Base-by-base conservation (phyloP, 2,329 filamentous ascomycete species). In the Claviceps sp. region DNA sequence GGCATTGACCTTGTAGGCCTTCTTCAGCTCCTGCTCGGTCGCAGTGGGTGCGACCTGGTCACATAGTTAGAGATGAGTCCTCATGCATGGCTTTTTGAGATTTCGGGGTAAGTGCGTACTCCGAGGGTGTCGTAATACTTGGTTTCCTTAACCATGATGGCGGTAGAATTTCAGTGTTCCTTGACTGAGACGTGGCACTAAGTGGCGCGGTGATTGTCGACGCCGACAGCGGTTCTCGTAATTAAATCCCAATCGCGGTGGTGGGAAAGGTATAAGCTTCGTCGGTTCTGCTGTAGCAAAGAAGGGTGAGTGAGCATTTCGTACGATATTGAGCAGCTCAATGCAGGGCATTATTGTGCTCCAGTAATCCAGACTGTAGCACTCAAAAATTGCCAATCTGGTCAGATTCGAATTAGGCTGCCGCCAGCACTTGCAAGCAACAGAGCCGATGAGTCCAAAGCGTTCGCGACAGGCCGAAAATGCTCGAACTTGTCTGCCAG, bases 11-110 rank as follows among this genome's bases (percentile, higher is more conserved):
- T 88, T 89, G 78, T 93, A 95, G 61, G 84, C 89, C 64, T 90
- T 89, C 76, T 93, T 96, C 59, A 98, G 74, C 71, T 96, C 86
- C 60, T 84, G 75, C 62, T 97, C 91, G 54, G 85, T 85, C 59
- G 87, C 87, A 62, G 79, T 82, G 58, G 88, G 84, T 61, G 85
- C 58, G 60, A 94, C 87, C 88, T 94, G 59, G 43, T 41, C 49
- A 39, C 10, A 19, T 5, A 17, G 42, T 50, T 50, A 50, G 49
- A 46, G 7, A 26, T 10, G 19, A 14, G 13, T 39, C 6, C 17
- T 6, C 19, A 30, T 26, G 16, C 10, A 19, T 26, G 13, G 10
- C 10, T 3, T 30, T 37, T 30, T 11, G 30, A 44, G 6, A 6
- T n/a, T 3, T 22, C 7, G 16, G n/a, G 34, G 24, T 38, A 19